Conservation (phyloP, 75 land plant genomes). For the Larix kaempferi region DNA sequence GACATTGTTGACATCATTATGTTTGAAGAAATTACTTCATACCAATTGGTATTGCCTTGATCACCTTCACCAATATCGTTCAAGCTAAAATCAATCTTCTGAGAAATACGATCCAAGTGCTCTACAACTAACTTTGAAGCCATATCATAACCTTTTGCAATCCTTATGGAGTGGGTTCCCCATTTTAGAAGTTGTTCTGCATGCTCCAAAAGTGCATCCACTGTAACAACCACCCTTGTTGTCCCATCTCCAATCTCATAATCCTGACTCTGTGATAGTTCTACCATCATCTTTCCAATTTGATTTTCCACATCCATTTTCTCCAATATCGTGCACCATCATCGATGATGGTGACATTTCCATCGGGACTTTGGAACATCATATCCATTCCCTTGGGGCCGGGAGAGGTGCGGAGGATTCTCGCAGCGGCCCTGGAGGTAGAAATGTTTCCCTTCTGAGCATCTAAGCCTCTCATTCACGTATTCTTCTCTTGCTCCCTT, state of each 20-base stretch:
- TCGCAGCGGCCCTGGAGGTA: no score
- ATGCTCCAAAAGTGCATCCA: conserved; percentile 6
- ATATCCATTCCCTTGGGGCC: no score
- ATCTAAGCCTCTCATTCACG: no score
- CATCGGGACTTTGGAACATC: no score
- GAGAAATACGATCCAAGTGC: conserved; percentile 56
- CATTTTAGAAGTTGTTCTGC: conserved; percentile 41
- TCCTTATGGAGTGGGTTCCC: conserved; percentile 94
- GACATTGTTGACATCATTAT: no score
- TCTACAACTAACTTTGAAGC: conserved; percentile 91
- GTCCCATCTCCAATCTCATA: conserved; percentile 20
- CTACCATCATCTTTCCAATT: conserved; percentile 48
- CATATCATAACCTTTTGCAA: conserved; percentile 96
- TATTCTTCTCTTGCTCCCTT: no score
- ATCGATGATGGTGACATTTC: conserved; percentile 69
- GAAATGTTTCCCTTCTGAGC: no score
- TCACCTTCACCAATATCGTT: no score
- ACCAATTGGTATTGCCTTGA: no score
- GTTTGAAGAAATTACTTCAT: no score
- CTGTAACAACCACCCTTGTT: conserved; percentile 12
- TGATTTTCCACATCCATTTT: conserved; percentile 98
- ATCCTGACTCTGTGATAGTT: conserved; percentile 10
- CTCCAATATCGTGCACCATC: conserved; percentile 99
- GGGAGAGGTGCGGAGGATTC: no score
- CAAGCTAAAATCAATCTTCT: no score